phyloP scores from a whole-genome alignment of 352 stramenopile species.

The Phytophthora citricola region DNA sequence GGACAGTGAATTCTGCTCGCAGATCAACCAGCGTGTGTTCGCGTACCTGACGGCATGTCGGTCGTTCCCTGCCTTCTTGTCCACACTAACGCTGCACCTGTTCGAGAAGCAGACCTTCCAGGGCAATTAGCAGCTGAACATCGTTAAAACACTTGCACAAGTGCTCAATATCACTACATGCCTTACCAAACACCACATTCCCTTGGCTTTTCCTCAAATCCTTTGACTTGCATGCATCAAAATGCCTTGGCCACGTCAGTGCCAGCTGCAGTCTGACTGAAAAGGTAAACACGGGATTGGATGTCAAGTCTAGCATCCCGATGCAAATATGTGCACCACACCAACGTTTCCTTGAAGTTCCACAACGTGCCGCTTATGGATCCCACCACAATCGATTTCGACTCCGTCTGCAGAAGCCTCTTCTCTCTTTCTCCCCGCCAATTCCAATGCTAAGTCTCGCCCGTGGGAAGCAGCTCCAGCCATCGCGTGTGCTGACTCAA shows the following conservation, averaged over 20 bases:
- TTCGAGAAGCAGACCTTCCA: conserved; percentile 93
- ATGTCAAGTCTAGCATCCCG: conserved; percentile 23
- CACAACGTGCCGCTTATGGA: conserved; percentile 6
- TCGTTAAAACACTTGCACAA: conserved; percentile 22
- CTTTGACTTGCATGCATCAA: conserved; percentile 1
- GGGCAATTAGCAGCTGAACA: conserved; percentile 45
- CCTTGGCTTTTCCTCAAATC: conserved; percentile 4
- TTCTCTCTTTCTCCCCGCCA: neutral
- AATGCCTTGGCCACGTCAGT: conserved; percentile 1
- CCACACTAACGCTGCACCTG: conserved; percentile 86
- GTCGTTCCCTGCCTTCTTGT: conserved; percentile 91
- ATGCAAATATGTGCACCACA: conserved; percentile 14
- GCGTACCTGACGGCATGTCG: conserved; percentile 65
- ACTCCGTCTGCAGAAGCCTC: conserved; percentile 5
- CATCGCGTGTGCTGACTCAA: conserved; percentile 19
- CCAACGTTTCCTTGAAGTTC: conserved; percentile 27
- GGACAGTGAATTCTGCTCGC: conserved; percentile 77
- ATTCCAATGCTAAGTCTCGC: conserved; percentile 33
- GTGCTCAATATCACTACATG: conserved; percentile 16
- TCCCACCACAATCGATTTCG: conserved; percentile 38
- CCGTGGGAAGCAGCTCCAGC: conserved; percentile 22
- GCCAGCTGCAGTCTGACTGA: conserved; percentile 5
- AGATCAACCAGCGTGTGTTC: conserved; percentile 57
- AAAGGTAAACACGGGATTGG: conserved; percentile 40
- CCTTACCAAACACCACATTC: no score